A percentile compares a stretch with the other conserved stretches of the same genome.
These are phyloP conservation scores for Mucor mucedo DNA, from an alignment of 371 early-diverging fungal species.

Conservation along the genomic window DNA sequence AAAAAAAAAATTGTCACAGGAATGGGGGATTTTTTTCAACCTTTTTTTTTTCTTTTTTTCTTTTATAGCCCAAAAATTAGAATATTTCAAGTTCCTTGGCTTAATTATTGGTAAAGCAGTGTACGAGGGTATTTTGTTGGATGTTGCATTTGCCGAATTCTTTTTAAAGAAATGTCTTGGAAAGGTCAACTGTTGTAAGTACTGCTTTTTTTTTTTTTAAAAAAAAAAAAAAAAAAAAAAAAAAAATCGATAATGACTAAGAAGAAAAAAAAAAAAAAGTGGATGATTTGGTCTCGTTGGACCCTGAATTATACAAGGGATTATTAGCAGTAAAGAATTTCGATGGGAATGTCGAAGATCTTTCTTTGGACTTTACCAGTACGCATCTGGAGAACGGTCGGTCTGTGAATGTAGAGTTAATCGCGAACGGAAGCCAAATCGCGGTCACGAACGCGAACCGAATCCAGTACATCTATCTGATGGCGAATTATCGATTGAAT, in stretches of 20 bases:
- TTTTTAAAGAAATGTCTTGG: slow-evolving; percentile 91
- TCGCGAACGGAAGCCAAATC: slow-evolving; percentile 75
- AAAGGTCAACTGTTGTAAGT: slow-evolving; percentile 67
- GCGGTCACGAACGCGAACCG: slow-evolving; percentile 86
- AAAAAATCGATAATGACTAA: not conserved
- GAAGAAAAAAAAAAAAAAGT: slow-evolving; percentile 35
- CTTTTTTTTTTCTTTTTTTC: not conserved
- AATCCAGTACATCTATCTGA: slow-evolving; percentile 80
- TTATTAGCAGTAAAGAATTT: slow-evolving; percentile 84
- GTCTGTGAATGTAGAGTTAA: slow-evolving; percentile 69
- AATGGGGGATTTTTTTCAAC: not conserved
- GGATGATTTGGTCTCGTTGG: slow-evolving; percentile 90
- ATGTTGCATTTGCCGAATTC: slow-evolving; percentile 91
- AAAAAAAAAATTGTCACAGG: too few relatives aligned
- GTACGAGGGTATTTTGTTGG: slow-evolving; percentile 92
- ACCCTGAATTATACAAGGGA: slow-evolving; percentile 85
- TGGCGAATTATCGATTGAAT: slow-evolving; percentile 81
- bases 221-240: not conserved
- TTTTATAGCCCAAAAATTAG: slow-evolving; percentile 58
- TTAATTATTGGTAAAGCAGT: slow-evolving; percentile 93
- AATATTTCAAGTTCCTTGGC: slow-evolving; percentile 86
- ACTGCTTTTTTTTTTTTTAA: not conserved
- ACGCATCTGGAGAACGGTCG: slow-evolving; percentile 67
- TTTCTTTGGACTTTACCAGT: slow-evolving; percentile 82
- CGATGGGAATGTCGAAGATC: slow-evolving; percentile 75